These are phyloP conservation scores for Neofusicoccum sp. DNA, from an alignment of 2,329 filamentous ascomycete genomes.

Conservation along the genomic window DNA sequence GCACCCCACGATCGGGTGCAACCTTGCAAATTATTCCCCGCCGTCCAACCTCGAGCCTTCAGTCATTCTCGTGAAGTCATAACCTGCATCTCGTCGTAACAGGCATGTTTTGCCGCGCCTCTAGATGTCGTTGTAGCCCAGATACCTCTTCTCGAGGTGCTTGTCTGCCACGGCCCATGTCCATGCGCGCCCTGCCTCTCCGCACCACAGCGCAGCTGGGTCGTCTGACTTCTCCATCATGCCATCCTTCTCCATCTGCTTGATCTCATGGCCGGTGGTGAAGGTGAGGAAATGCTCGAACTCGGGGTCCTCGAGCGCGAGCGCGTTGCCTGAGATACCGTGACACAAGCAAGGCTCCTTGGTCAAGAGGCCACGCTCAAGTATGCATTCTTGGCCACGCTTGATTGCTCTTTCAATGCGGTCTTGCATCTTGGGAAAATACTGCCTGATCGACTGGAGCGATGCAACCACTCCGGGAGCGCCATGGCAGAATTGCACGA, in stretches of 20 bases:
- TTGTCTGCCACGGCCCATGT: conserved; percentile 51
- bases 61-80: conserved; percentile 20
- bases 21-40: background rate
- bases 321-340: conserved; percentile 65
- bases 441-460: conserved; percentile 57
- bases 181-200: conserved; percentile 53
- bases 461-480: conserved; percentile 65
- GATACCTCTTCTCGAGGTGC: conserved; percentile 48
- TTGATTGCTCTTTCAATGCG: conserved; percentile 57
- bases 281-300: conserved; percentile 62
- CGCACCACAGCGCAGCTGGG: conserved; percentile 54
- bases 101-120: conserved; percentile 8
- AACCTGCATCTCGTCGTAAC: conserved; percentile 13
- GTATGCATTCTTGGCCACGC: conserved; percentile 56
- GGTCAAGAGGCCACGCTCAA: conserved; percentile 61
- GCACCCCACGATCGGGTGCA: conserved; percentile 3
- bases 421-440: conserved; percentile 58
- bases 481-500: conserved; percentile 70
- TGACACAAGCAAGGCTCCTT: conserved; percentile 70
- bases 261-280: conserved; percentile 59
- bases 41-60: background rate
- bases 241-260: conserved; percentile 55
- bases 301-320: conserved; percentile 54
- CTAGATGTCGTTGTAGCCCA: conserved; percentile 55
- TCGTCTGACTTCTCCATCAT: conserved; percentile 56